These are phyloP conservation scores for Camelina sativa DNA, from an alignment of 345 rosid species.

Conservation along the genomic window DNA sequence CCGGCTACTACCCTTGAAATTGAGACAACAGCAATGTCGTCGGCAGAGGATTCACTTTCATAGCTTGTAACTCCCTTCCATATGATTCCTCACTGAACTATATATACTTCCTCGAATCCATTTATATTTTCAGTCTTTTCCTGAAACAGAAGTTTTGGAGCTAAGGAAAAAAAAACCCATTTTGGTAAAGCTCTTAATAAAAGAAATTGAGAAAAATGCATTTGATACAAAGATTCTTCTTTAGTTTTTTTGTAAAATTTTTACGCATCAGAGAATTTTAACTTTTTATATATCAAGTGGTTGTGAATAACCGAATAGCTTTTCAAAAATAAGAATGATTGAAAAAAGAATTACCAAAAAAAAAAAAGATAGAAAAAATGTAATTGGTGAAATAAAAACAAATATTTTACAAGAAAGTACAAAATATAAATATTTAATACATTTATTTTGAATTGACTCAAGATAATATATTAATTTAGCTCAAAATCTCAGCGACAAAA, in stretches of 20 bases:
- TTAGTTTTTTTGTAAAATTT: neutral
- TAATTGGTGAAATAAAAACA: neutral
- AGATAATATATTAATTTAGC: slow-evolving; percentile 2
- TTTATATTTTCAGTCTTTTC: neutral
- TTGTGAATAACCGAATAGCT: neutral
- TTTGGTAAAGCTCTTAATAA: slow-evolving; percentile 32
- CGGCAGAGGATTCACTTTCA: neutral
- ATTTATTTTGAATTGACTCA: neutral
- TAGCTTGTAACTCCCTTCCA: neutral
- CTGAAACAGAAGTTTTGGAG: slow-evolving; percentile 25
- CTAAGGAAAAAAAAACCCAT: slow-evolving; percentile 3
- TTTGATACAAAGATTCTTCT: slow-evolving; percentile 21
- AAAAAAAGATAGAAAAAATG: too few relatives aligned
- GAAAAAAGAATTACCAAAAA: neutral
- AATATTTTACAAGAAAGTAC: neutral
- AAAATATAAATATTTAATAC: neutral
- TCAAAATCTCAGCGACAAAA: neutral
- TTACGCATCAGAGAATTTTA: neutral
- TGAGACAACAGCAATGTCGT: slow-evolving; percentile 5
- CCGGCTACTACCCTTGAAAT: slow-evolving; percentile 59
- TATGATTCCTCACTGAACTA: slow-evolving; percentile 1
- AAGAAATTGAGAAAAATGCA: slow-evolving; percentile 25
- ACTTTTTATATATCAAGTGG: neutral
- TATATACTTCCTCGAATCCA: slow-evolving; percentile 8
- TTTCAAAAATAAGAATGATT: neutral